Evolutionary conservation across 306 rosid genomes (phyloP).

Genomic region (Cercis canadensis): DNA sequence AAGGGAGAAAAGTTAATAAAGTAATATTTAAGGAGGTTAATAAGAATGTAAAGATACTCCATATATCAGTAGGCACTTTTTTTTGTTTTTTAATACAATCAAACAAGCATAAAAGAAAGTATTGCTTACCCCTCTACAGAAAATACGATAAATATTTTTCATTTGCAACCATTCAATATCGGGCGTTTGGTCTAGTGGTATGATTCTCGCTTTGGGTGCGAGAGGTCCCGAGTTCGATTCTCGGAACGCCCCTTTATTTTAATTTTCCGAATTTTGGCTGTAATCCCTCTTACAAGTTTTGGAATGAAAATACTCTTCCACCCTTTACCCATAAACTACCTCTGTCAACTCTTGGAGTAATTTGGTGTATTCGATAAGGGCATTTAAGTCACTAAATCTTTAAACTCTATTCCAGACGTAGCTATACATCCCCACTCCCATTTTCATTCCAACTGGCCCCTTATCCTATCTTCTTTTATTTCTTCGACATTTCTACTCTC

Average conservation of each 20-base stretch:
- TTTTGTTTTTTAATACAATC: no score
- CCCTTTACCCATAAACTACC: neutral
- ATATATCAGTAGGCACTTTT: no score
- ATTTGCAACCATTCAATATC: no score
- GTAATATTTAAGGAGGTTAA: neutral
- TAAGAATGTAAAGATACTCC: neutral
- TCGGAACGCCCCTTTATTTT: conserved; percentile 55
- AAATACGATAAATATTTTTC: no score
- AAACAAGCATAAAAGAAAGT: no score
- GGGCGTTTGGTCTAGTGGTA: conserved; percentile 78
- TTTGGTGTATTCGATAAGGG: conserved; percentile 13
- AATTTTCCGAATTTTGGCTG: no score
- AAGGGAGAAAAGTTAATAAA: no score
- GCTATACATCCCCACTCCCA: neutral
- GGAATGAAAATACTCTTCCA: neutral
- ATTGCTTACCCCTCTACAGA: no score
- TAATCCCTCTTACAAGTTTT: neutral
- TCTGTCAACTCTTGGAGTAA: neutral
- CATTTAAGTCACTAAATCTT: neutral
- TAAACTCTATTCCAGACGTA: neutral
- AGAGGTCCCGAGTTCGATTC: conserved; percentile 79
- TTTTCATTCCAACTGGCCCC: conserved; percentile 28
- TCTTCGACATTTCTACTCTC: neutral
- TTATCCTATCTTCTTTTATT: conserved; percentile 44
- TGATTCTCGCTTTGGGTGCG: conserved; percentile 82